These are phyloP conservation scores for Leccinum subspadiceum DNA, from an alignment of 1,284 basidiomycete genomes.

Conservation along the genomic window DNA sequence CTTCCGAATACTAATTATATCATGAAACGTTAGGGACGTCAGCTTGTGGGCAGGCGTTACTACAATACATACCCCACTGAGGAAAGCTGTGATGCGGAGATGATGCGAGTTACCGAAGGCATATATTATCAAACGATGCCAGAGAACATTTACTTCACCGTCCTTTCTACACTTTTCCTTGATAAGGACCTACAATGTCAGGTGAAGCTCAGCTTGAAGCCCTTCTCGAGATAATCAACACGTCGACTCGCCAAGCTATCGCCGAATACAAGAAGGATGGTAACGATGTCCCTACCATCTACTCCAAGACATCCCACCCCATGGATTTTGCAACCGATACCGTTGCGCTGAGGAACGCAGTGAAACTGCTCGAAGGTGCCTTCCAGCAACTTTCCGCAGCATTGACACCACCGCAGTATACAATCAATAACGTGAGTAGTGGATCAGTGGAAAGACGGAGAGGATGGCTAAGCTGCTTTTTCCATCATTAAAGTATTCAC, in stretches of 20 bases:
- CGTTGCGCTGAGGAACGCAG: conserved; percentile 24
- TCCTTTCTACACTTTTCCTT: background rate
- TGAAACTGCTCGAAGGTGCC: conserved; percentile 29
- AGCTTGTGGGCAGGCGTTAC: no score
- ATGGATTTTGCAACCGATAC: conserved; percentile 23
- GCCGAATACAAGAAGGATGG: conserved; percentile 28
- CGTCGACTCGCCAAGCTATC: conserved; percentile 28
- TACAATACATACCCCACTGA: background rate
- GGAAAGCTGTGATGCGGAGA: background rate
- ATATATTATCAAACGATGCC: background rate
- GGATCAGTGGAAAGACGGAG: background rate
- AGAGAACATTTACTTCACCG: background rate
- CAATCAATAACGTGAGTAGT: conserved; percentile 7
- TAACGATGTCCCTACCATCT: conserved; percentile 23
- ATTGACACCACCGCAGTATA: conserved; percentile 30
- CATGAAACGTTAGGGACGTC: no score
- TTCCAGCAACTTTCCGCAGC: conserved; percentile 30
- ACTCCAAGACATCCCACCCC: conserved; percentile 24
- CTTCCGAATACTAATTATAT: no score
- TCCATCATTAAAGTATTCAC: conserved; percentile 14
- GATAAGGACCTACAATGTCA: conserved; percentile 17
- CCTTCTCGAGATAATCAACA: background rate
- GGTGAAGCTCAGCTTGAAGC: conserved; percentile 22
- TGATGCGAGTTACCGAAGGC: background rate
- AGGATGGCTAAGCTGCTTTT: background rate